Evolutionary conservation across 805 yeast species (phyloP), one percentile per base, ranked within the genome.

Genomic region (Candida pseudofarinosa): DNA sequence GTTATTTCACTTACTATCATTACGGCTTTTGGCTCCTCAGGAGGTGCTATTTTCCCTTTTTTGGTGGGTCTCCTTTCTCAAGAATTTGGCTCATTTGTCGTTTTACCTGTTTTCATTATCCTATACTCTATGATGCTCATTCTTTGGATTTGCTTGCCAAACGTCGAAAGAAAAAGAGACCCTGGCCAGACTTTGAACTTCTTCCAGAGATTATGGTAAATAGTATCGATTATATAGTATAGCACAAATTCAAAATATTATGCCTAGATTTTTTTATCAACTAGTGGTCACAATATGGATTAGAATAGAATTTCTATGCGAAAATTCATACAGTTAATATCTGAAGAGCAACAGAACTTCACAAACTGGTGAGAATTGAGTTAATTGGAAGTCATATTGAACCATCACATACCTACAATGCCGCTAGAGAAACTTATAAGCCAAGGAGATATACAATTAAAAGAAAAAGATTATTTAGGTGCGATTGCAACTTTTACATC

Each of bases 21-120:
- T 58, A 74, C 80, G 1, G 80, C 81, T 0, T 75, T 76, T 53
- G 83, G 83, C 0, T 69, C 77, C 6, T 66, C 76, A 16, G 83
- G 83, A 14, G 83, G 81, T n/a, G 79, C 81, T 2, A 52, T 77
- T 3, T 67, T 76, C 44, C 82, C 82, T 19, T 77, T 77, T 49
- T 37, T 76, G 13, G 74, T 76, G 13, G 83, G 83, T 31, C 54
- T 77, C 40, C 58, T 74, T 14, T 65, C 78, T 3, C 72, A 76
- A 52, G 58, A 44, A 38, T 55, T 54, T 3, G 80, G 80, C 2
- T 66, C 81, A 0, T 77, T 48, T 48, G 76, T 76, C 3, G 70
- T 77, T 26, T 67, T 76, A 58, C 81, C 83, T 3, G 58, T 72
- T 17, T 65, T 73, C 40, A 54, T 77, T 8, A 65, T 58, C 0